Evolutionary conservation across 805 yeast species (phyloP).

Genomic region (Cyberlindnera petersonii): DNA sequence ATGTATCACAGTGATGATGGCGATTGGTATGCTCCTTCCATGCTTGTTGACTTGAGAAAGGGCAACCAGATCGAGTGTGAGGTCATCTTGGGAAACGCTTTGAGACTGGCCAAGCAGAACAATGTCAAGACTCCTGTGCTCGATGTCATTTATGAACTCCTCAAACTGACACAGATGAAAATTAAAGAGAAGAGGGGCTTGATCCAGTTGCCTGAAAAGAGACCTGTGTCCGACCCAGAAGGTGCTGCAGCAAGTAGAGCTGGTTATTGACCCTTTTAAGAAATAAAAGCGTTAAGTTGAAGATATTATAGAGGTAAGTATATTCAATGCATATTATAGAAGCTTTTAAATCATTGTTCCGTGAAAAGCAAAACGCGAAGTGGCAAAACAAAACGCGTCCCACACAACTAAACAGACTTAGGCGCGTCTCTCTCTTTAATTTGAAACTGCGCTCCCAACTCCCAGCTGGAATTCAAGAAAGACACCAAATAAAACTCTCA

Average conservation of each 20-base stretch:
- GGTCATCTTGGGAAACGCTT: slow-evolving; percentile 64
- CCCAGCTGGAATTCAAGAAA: too few relatives aligned
- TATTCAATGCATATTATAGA: too few relatives aligned
- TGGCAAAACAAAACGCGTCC: too few relatives aligned
- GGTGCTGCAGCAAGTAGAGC: slow-evolving; percentile 5
- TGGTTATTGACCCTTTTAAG: neutral
- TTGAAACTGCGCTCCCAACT: too few relatives aligned
- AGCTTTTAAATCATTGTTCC: too few relatives aligned
- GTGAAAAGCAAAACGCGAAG: too few relatives aligned
- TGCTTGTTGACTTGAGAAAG: slow-evolving; percentile 64
- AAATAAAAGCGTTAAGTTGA: neutral
- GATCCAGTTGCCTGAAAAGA: slow-evolving; percentile 38
- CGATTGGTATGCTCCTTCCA: slow-evolving; percentile 61
- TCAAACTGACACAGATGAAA: slow-evolving; percentile 58
- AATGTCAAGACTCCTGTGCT: slow-evolving; percentile 59
- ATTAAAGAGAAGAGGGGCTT: slow-evolving; percentile 54
- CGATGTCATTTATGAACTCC: slow-evolving; percentile 50
- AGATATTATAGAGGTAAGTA: too few relatives aligned
- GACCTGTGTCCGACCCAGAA: slow-evolving; percentile 29
- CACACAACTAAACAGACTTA: too few relatives aligned
- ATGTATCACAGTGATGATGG: slow-evolving; percentile 59
- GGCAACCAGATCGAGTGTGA: slow-evolving; percentile 70
- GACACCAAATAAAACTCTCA: too few relatives aligned
- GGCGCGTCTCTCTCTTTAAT: too few relatives aligned
- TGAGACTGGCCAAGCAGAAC: slow-evolving; percentile 44